Base-by-base conservation (phyloP, 495 filamentous ascomycete species). In the Cladorrhinum samala region DNA sequence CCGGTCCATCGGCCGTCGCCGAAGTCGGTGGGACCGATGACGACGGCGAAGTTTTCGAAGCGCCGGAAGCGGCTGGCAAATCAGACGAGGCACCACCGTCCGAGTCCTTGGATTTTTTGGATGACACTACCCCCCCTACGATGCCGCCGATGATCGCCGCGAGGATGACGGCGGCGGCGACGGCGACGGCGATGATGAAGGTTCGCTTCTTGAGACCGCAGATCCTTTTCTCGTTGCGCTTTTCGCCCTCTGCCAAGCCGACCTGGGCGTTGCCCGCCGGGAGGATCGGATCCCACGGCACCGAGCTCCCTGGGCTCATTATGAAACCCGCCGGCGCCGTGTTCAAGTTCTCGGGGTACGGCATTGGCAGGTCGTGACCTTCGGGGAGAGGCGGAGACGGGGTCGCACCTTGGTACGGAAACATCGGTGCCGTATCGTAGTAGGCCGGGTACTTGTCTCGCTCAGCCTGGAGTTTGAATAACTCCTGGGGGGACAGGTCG, bases 81-180 rank as follows among this genome's bases (percentile, higher is more conserved):
- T 37, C 6, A 40, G 38, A 40, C 38, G n/a, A n/a, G n/a, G n/a
- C n/a, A n/a, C n/a, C n/a, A n/a, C n/a, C n/a, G n/a, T n/a, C n/a
- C n/a, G n/a, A n/a, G n/a, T n/a, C n/a, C n/a, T n/a, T n/a, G n/a
- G n/a, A n/a, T n/a, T n/a, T n/a, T n/a, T n/a, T n/a, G n/a, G n/a
- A n/a, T n/a, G n/a, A n/a, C n/a, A n/a, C n/a, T n/a, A n/a, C n/a
- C n/a, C n/a, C n/a, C n/a, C 63, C 65, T 13, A 41, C 67, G 1
- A 68, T 58, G 18, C 61, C 61, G 9, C 61, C 67, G 11, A 61
- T 65, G 13, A 68, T 51, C 19, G 54, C 58, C 3, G 54, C 63
- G 2, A 39, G 61, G 7, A 68, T 37, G 16, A 68, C 39, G 36
- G 61, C 33, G 14, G 65, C 9, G 3, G 37, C 54, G 17, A 65